Conservation (phyloP, 2,329 filamentous ascomycete genomes). For the Trichoderma sp. region DNA sequence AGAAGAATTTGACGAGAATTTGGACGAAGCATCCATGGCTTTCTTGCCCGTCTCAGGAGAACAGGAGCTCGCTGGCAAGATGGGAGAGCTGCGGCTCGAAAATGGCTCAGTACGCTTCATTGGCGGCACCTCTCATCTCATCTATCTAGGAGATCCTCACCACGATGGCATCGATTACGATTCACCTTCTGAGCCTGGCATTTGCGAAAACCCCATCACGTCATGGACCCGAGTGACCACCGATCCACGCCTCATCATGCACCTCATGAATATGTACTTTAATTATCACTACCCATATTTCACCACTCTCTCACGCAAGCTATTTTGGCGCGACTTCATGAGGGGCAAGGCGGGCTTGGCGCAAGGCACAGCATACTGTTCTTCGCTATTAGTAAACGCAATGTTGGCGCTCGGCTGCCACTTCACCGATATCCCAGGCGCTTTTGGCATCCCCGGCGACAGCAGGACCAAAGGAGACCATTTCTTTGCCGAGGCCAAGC, state of each 20-base stretch:
- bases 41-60: conserved; percentile 59
- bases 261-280: conserved; percentile 97
- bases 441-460: conserved; percentile 70
- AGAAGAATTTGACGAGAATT: conserved; percentile 37
- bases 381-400: conserved; percentile 84
- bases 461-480: conserved; percentile 89
- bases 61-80: conserved; percentile 83
- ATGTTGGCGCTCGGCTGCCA: conserved; percentile 93
- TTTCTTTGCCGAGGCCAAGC: conserved; percentile 92
- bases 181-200: conserved; percentile 48
- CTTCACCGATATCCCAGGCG: conserved; percentile 77
- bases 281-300: conserved; percentile 98
- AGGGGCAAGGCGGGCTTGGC: conserved; percentile 62
- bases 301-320: conserved; percentile 79
- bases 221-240: conserved; percentile 88
- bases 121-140: conserved; percentile 89
- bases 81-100: conserved; percentile 86
- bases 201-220: conserved; percentile 67
- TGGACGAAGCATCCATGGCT: conserved; percentile 42
- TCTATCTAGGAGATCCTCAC: conserved; percentile 66
- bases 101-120: conserved; percentile 89
- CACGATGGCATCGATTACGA: conserved; percentile 41
- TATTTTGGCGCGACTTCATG: conserved; percentile 86
- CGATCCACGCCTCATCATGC: conserved; percentile 75
- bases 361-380: conserved; percentile 70